These are phyloP conservation scores for Pleurotus eryngii DNA, from an alignment of 768 basidiomycete species.

Conservation along the genomic window DNA sequence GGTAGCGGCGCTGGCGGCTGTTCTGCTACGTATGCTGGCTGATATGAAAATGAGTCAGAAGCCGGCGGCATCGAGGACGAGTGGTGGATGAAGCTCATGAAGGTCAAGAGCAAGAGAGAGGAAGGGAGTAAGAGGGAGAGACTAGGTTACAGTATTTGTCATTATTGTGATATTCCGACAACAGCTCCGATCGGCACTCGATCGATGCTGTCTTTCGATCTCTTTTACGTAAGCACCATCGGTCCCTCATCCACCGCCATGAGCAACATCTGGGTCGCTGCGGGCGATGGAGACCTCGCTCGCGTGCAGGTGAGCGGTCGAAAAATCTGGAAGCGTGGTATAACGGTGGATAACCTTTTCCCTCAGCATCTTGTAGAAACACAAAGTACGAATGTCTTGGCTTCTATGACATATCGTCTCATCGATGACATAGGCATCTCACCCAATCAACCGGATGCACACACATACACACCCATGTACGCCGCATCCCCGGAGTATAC, in stretches of 20 bases:
- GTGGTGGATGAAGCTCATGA: constrained; percentile 22
- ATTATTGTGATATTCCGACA: constrained; percentile 5
- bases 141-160: background rate
- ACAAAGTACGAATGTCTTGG: constrained; percentile 17
- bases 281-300: constrained; percentile 83
- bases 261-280: constrained; percentile 80
- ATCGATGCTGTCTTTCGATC: constrained; percentile 5
- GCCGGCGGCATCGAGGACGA: constrained; percentile 10
- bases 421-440: constrained; percentile 45
- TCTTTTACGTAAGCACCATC: background rate
- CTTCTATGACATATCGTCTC: constrained; percentile 24
- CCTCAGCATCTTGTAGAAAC: constrained; percentile 36
- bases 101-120: constrained; percentile 1
- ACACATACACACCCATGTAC: constrained; percentile 83
- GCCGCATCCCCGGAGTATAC: constrained; percentile 13
- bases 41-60: background rate
- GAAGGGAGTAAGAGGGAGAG: background rate
- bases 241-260: background rate
- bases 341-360: background rate
- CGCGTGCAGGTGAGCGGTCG: constrained; percentile 59
- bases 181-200: constrained; percentile 10
- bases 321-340: background rate
- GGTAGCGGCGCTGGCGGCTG: constrained; percentile 33
- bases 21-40: constrained; percentile 1
- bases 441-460: constrained; percentile 66